Base-by-base conservation (phyloP, 148 eudicot genomes). In the Rhododendron kiyosumense region DNA sequence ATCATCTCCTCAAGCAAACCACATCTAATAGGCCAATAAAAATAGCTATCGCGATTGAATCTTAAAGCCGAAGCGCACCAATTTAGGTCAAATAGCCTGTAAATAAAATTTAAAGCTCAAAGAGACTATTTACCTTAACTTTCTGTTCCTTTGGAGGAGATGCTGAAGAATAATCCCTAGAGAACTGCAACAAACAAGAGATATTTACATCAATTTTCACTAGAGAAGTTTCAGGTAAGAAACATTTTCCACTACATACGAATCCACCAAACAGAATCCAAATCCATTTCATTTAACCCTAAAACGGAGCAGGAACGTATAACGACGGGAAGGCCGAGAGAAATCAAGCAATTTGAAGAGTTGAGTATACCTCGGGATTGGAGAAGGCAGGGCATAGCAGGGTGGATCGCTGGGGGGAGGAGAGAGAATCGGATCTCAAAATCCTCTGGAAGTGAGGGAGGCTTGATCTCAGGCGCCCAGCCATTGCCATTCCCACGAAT, bases 381-480 rank as follows among this genome's bases (percentile, higher is more conserved):
- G 90, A 51, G 89, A 90, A 61, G 76, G 38, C 77, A 61, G 94
- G 90, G 85, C 77, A 83, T 73, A 92, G 71, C 17, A 88, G 38
- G 85, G 83, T 46, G 28, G 94, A 93, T 89, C 91, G 85, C 49
- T 86, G 88, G 10, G 90, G 51, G 69, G 91, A 36, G 51, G 92
- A 89, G 24, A 88, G 77, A 59, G 91, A 86, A 84, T 89, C 91
- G 78, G 93, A 86, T 28, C 85, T 86, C 10, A 88, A 59, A 77
- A 83, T 77, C 49, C 84, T 92, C 75, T 83, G 90, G 82, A 91
- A 12, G 61, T 89, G 84, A 36, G 93, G 88, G 65, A 92, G 74
- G 59, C 85, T 87, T 18, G 95, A 93, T 94, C 96, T 91, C 49
- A 96, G 78, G 22, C 98, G 98, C 81, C 92, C 89, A 46, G 92